Base-by-base conservation (phyloP, 2,329 filamentous ascomycete genomes). In the Blumeria hordei region DNA sequence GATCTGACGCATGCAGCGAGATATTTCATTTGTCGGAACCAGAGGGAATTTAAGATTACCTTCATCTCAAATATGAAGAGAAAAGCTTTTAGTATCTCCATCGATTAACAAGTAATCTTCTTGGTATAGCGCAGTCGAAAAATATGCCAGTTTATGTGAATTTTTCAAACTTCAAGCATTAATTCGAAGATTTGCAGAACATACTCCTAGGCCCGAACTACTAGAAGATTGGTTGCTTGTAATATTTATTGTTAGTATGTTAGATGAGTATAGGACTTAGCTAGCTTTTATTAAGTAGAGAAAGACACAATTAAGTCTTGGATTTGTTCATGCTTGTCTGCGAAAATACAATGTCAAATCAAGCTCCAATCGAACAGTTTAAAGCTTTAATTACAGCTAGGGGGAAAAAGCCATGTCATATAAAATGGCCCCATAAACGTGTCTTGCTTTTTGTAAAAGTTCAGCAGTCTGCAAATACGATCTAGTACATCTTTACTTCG, bases 61-160 rank as follows among this genome's bases (percentile, higher is more conserved):
- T 49, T 49, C 32, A 49, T 49, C 45, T 49, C 2, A 49, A 49
- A 32, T 32, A 49, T 49, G 45, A 49, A 33, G 45, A 32, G 34
- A 32, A 49, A 49, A 49, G 34, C 45, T 49, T 49, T 32, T 32
- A 49, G 34, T 32, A 32, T 33, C 8, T 49, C 34, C 45, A 49
- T 49, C 45, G 34, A 49, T 33, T 49, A 49, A 49, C 45, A 11
- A 49, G 45, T 32, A 32, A 49, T 49, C 45, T 49, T 33, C 45
- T 33, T 49, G 45, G 45, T 11, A 49, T 49, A 12, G 6, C 45
- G 21, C 45, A 49, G 18, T 49, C 34, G 18, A 49, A 49, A 49
- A 49, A 49, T 49, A 33, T 49, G 45, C 45, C 45, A 33, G 45
- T 49, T 49, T 7, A 49, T 49, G 45, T 47, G 34, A 49, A 49